Conservation (phyloP, 179 eudicot genomes). For the Corrigiola litoralis region DNA sequence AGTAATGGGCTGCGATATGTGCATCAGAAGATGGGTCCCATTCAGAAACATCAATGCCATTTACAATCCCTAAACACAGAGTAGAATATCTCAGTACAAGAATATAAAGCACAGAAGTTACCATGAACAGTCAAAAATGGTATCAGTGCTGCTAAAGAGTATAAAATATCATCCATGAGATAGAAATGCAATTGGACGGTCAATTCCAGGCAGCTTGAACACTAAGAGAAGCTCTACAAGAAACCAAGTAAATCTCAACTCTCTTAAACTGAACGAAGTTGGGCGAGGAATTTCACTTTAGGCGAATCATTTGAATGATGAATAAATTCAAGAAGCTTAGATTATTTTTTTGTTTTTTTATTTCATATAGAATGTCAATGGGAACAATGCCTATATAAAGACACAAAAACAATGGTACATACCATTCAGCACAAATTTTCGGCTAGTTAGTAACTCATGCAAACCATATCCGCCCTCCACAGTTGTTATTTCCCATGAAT, state of each 20-base stretch:
- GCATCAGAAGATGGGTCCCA: conserved; percentile 82
- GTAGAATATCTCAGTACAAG: neutral
- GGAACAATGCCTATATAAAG: neutral
- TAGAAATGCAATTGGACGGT: too few species aligned
- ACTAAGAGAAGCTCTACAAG: neutral
- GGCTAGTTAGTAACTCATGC: conserved; percentile 65
- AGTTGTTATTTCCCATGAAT: conserved; percentile 95
- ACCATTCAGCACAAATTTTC: conserved; percentile 80
- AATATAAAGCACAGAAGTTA: neutral
- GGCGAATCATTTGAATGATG: too few species aligned
- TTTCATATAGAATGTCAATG: neutral
- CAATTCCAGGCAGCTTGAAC: neutral
- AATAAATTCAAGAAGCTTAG: too few species aligned
- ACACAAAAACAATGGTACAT: conserved; percentile 5
- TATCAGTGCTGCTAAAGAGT: too few species aligned
- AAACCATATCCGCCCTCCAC: conserved; percentile 97
- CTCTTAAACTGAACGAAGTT: too few species aligned
- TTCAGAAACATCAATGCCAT: conserved; percentile 68
- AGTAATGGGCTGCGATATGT: conserved; percentile 64
- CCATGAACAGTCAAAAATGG: neutral
- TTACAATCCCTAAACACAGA: conserved; percentile 64
- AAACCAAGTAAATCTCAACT: neutral
- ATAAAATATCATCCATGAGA: too few species aligned
- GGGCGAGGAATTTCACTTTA: too few species aligned
- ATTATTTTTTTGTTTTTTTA: too few species aligned